Conservation (phyloP, 805 yeast genomes). For the Priceomyces medius region DNA sequence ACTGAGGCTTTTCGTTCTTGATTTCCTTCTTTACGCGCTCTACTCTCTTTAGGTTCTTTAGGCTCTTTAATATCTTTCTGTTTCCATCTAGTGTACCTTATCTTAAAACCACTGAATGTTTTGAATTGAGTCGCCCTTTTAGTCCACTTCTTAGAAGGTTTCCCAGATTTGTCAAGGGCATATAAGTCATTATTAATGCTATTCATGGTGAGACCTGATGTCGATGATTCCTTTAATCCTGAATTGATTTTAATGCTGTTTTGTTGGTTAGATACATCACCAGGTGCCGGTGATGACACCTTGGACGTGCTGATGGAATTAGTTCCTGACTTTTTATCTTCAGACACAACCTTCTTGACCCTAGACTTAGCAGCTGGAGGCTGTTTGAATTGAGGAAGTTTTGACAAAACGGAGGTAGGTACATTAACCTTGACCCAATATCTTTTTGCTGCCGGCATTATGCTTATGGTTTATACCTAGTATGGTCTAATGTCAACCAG, state of each 20-base stretch:
- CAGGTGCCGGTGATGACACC: slow-evolving; percentile 29
- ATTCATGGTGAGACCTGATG: slow-evolving; percentile 41
- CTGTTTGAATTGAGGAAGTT: slow-evolving; percentile 35
- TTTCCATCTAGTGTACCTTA: slow-evolving; percentile 22
- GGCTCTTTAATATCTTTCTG: slow-evolving; percentile 10
- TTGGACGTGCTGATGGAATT: slow-evolving; percentile 15
- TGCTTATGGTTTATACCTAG: neutral
- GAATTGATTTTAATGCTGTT: slow-evolving; percentile 32
- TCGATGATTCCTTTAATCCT: slow-evolving; percentile 40
- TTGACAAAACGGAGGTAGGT: slow-evolving; percentile 27
- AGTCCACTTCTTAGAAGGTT: slow-evolving; percentile 33
- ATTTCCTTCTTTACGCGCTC: slow-evolving; percentile 7
- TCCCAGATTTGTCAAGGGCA: slow-evolving; percentile 36
- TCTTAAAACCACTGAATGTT: slow-evolving; percentile 44
- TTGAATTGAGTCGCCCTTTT: slow-evolving; percentile 36
- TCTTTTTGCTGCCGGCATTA: slow-evolving; percentile 38
- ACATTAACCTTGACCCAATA: slow-evolving; percentile 33
- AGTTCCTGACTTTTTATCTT: slow-evolving; percentile 22
- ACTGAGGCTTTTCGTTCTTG: slow-evolving; percentile 1
- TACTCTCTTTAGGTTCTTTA: slow-evolving; percentile 6
- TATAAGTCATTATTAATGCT: slow-evolving; percentile 25
- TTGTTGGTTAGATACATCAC: slow-evolving; percentile 9
- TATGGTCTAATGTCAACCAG: too few relatives aligned
- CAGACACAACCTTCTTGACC: slow-evolving; percentile 31
- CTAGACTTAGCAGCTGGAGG: slow-evolving; percentile 32